These are phyloP conservation scores for Cyclocybe aegerita DNA, from an alignment of 768 basidiomycete species.

Conservation along the genomic window DNA sequence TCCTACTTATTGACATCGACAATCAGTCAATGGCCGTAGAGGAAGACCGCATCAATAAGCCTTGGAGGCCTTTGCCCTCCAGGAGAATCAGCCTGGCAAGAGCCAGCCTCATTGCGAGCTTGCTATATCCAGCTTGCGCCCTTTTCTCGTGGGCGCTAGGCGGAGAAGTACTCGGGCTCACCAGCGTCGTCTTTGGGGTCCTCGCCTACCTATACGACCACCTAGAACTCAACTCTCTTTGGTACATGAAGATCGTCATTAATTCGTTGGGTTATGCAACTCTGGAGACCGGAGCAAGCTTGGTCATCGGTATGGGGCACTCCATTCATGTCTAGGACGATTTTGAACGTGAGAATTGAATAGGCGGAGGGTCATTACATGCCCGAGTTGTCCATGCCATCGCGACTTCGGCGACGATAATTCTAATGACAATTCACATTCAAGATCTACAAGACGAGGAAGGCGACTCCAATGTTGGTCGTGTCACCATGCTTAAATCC, in stretches of 20 bases:
- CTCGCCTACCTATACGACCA: background rate
- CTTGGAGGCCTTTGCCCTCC: slow-evolving; percentile 2
- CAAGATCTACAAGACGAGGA: background rate
- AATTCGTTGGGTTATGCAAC: background rate
- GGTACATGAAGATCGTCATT: background rate
- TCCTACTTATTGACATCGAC: background rate
- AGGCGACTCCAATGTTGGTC: too few relatives aligned
- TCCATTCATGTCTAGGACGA: too few relatives aligned
- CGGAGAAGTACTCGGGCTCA: background rate
- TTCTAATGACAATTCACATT: background rate
- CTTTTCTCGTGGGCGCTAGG: background rate
- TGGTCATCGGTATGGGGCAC: background rate
- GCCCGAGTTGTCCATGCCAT: background rate
- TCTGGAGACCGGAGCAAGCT: background rate
- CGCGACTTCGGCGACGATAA: background rate
- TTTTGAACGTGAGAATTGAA: too few relatives aligned
- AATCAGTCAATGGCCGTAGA: background rate
- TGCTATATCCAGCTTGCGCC: background rate
- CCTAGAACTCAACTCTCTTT: background rate
- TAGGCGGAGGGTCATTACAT: too few relatives aligned
- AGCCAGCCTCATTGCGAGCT: background rate
- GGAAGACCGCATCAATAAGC: slow-evolving; percentile 1
- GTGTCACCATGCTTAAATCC: too few relatives aligned
- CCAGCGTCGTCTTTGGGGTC: background rate
- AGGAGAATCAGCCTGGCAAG: background rate